Evolutionary conservation across 179 eudicot genomes (phyloP), one percentile per base, ranked within the genome.

Genomic region (Heliamphora pulchella): DNA sequence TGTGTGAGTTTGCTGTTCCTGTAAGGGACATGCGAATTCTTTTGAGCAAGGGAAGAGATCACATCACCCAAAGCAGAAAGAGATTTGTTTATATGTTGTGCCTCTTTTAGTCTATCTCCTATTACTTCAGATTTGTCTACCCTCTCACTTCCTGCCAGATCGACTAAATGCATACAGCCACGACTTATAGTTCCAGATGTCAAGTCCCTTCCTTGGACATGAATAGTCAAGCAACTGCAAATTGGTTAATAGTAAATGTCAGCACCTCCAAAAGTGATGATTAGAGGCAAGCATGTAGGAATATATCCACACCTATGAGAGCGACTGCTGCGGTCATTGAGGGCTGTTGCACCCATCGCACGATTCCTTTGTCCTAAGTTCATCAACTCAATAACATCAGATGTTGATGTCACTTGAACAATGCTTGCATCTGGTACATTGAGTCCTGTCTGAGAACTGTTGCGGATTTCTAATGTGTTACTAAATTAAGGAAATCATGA

Each of bases 131-230:
- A 94, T 84, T 92, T 94, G 83, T 96, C 91, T 11, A 94, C 98
- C 81, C 99, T 89, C 87, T 96, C 99, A 86, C 99, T 96, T 51
- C 99, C 99, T 1, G 99, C 99, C 78, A 96, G 85, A 87, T 96
- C 99, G 79, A 96, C 99, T 80, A 96, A 87, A 89, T 96, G 99
- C 97, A 96, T 92, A 83, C 99, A 94, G n/a, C 99, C 99, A 71
- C 98, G 99, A 69, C 90, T 85, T 78, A 85, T 80, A 51, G 74
- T 81, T 78, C 99, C 99, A 69, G 97, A 83, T 66, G 94, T 92
- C 82, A 96, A 81, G 88, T 96, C 98, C 84, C 79, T 89, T 82
- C 99, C 98, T 90, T 94, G 98, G 79, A 96, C 97, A 87, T 96
- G 99, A 82, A 96, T 97, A 8, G 98, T 96, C 85, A 96, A 85